These are phyloP conservation scores for Phragmites australis DNA, from an alignment of 176 grass and related monocot species.

Conservation along the genomic window DNA sequence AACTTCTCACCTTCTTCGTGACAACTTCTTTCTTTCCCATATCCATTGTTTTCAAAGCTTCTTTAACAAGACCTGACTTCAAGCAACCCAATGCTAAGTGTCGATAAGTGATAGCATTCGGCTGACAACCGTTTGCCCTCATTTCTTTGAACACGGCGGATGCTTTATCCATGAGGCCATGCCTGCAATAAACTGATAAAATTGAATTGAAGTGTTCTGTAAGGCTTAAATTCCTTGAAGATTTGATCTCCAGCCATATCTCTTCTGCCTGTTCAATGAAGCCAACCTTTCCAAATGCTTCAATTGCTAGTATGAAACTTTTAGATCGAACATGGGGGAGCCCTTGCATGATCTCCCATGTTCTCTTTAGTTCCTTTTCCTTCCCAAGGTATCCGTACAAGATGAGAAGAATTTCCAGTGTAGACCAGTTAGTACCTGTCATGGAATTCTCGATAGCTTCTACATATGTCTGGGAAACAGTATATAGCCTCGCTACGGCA, in stretches of 20 bases:
- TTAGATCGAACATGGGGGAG: slow-evolving; percentile 71
- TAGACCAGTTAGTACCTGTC: slow-evolving; percentile 88
- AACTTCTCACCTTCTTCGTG: slow-evolving; percentile 64
- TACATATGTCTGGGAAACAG: slow-evolving; percentile 72
- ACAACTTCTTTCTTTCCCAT: slow-evolving; percentile 64
- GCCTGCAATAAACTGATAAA: slow-evolving; percentile 78
- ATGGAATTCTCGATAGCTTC: slow-evolving; percentile 78
- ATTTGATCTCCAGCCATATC: slow-evolving; percentile 72
- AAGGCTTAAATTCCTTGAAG: slow-evolving; percentile 44
- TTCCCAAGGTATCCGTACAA: slow-evolving; percentile 79
- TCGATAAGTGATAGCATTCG: slow-evolving; percentile 91
- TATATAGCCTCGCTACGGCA: slow-evolving; percentile 82
- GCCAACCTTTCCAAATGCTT: slow-evolving; percentile 75
- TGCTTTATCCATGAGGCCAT: slow-evolving; percentile 75
- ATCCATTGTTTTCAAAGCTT: slow-evolving; percentile 78
- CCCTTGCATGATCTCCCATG: slow-evolving; percentile 62
- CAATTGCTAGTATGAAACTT: slow-evolving; percentile 82
- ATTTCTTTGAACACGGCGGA: slow-evolving; percentile 83
- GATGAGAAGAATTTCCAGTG: slow-evolving; percentile 85
- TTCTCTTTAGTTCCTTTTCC: slow-evolving; percentile 65
- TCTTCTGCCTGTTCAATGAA: slow-evolving; percentile 59
- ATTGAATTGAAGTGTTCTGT: slow-evolving; percentile 88
- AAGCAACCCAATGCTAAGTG: slow-evolving; percentile 84
- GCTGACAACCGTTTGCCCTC: slow-evolving; percentile 63
- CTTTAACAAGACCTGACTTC: slow-evolving; percentile 72